Base-by-base conservation (phyloP, 257 asterid genomes). In the Nicotiana obtusifolia region DNA sequence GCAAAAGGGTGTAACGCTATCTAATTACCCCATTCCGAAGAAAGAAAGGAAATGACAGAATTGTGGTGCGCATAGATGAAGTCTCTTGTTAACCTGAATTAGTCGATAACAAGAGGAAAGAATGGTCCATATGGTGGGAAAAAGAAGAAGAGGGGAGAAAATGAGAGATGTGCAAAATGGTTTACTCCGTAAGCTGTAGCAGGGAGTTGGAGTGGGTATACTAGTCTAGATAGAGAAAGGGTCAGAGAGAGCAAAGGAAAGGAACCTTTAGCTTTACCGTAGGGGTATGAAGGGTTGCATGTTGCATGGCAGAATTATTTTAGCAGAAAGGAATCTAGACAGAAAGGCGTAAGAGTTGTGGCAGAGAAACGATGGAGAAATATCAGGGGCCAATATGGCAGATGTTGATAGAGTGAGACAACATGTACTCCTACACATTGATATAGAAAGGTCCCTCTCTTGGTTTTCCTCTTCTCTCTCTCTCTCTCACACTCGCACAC, bases 341-440 rank as follows among this genome's bases (percentile, higher is more conserved):
- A 73, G 78, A 73, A 73, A 22, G 78, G 60, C 60, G 11, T 31
- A 73, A 44, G 78, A 73, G 78, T 47, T 73, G 49, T 73, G 77
- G 78, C 78, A 73, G 78, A 44, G 22, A 73, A 73, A 73, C 37
- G 78, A 73, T 73, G 61, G 78, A 73, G 61, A 73, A 22, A 73
- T 73, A 73, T 73, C 78, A 3, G 35, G 35, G 78, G 78, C 78
- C 77, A 73, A 69, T 69, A 37, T 47, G 22, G 33, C 33, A 73
- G 60, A 73, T 73, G 78, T 73, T 47, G 60, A 73, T 73, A 47
- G 78, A 73, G 78, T 73, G 78, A 73, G 78, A 73, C 78, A 73
- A 47, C 60, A 73, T 73, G 78, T 47, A 73, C 61, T 47, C 61
- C 30, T 31, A 52, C 3, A 49, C 17, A 49, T 49, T 13, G 1